Percentiles rank a stretch among this genome's conserved stretches.
phyloP scores from a whole-genome alignment of 768 basidiomycete genomes.

The Calocybe cyanea region DNA sequence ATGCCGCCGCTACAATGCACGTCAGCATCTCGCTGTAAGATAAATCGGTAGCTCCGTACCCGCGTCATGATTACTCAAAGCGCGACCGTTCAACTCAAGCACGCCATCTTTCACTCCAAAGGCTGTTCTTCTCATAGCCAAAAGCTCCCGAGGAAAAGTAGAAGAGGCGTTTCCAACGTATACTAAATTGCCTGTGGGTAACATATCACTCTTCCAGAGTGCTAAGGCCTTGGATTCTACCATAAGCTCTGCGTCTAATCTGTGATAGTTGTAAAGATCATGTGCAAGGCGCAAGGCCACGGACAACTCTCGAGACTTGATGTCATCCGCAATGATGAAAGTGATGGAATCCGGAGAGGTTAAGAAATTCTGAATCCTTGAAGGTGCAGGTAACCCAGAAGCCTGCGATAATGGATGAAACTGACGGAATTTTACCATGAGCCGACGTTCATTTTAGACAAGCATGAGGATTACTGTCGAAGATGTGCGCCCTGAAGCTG shows the following conservation, averaged over 20 bases:
- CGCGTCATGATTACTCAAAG: constrained; percentile 24
- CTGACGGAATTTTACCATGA: constrained; percentile 1
- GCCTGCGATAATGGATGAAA: background rate
- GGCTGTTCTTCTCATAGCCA: constrained; percentile 29
- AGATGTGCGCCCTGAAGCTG: background rate
- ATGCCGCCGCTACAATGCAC: constrained; percentile 32
- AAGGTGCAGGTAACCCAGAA: constrained; percentile 29
- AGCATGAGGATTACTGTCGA: constrained; percentile 3
- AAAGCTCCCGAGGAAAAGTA: constrained; percentile 26
- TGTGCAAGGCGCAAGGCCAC: constrained; percentile 67
- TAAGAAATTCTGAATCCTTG: constrained; percentile 67
- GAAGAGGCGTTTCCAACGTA: constrained; percentile 46
- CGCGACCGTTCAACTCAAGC: constrained; percentile 23
- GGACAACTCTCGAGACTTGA: constrained; percentile 34
- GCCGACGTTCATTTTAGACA: background rate
- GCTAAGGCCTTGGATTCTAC: constrained; percentile 33
- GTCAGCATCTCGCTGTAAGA: constrained; percentile 3
- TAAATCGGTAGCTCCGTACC: constrained; percentile 24
- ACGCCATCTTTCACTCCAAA: constrained; percentile 24
- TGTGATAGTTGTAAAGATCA: constrained; percentile 63
- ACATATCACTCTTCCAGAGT: constrained; percentile 16
- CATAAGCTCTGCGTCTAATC: constrained; percentile 63
- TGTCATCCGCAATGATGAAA: constrained; percentile 48
- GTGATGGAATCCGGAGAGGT: constrained; percentile 47
- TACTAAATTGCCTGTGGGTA: constrained; percentile 50